Evolutionary conservation across 441 rosid species (phyloP), one percentile per base, ranked within the genome.

Genomic region (Erysimum cheiri): DNA sequence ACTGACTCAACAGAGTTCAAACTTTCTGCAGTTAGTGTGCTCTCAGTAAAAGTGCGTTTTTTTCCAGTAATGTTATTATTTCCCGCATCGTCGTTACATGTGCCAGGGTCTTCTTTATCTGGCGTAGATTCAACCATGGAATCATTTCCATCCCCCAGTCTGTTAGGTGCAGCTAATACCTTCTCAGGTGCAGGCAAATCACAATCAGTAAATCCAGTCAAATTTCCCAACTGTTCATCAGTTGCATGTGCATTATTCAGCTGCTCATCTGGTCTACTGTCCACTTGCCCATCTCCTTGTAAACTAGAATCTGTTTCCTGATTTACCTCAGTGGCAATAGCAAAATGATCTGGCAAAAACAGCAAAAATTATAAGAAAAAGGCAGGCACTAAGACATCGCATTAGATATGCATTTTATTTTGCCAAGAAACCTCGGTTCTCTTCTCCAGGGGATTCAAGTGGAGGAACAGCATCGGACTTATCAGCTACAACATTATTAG

Each of bases 131-230:
- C 91, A 67, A 77, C 80, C 37, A 82, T 66, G 68, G 84, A 77
- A 77, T 77, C 83, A 62, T 76, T 69, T 72, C 86, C 85, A 67
- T 82, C 84, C 67, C 74, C 83, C 68, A 64, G 55, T 47, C 60
- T 80, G 50, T 78, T 85, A 29, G 89, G 86, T 48, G 69, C 85
- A 57, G 89, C 86, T 41, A 93, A 89, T 75, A 93, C 77, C 83
- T 77, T 89, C 76, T 93, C 98, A 70, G 93, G 96, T 50, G 91
- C 84, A 62, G 97, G 88, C 55, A 87, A 73, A 64, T 86, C 93
- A 70, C 84, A 67, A 55, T 62, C 77, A 40, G 61, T 49, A 36
- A 70, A 69, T 64, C 69, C 71, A 67, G 78, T 61, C 75, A 75
- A 53, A 37, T 75, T 74, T 75, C 73, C 85, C 71, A 69, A 40